phyloP scores from a whole-genome alignment of 2,329 filamentous ascomycete species.

The Apiospora arundinis region DNA sequence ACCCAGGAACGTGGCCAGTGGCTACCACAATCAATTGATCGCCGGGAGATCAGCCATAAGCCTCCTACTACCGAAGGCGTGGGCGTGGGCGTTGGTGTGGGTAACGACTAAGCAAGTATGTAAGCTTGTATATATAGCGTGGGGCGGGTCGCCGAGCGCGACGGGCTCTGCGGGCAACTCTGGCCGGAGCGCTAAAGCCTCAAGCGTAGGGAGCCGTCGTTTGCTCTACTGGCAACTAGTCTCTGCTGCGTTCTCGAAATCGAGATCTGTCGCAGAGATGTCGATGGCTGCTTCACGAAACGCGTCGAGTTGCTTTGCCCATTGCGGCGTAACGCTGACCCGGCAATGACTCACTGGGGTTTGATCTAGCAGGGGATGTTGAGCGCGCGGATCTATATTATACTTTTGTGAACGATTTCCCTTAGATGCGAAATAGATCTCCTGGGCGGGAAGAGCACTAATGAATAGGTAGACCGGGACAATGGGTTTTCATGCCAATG shows the following conservation, averaged over 20 bases:
- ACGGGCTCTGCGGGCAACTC: not conserved
- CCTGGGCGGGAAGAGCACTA: not conserved
- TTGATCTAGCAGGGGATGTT: not conserved
- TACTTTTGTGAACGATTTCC: not conserved
- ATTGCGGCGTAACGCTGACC: not conserved
- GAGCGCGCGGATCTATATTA: not conserved
- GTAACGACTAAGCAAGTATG: too few relatives aligned
- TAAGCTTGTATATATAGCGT: not conserved
- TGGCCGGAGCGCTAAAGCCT: not conserved
- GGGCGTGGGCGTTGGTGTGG: not conserved
- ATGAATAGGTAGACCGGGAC: not conserved
- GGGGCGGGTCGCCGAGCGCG: not conserved
- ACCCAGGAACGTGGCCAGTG: not conserved
- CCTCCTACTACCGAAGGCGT: not conserved
- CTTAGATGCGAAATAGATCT: not conserved
- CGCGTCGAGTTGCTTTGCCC: not conserved
- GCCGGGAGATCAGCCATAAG: not conserved
- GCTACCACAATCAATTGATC: not conserved
- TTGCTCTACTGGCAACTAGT: not conserved
- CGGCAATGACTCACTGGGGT: not conserved
- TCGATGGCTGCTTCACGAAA: not conserved
- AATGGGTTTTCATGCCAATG: not conserved
- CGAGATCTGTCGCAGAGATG: slow-evolving; percentile 4
- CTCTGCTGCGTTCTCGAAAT: not conserved
- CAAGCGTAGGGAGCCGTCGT: not conserved